phyloP scores from a whole-genome alignment of 2,329 filamentous ascomycete species.

The Cladobotryum mycophilum region DNA sequence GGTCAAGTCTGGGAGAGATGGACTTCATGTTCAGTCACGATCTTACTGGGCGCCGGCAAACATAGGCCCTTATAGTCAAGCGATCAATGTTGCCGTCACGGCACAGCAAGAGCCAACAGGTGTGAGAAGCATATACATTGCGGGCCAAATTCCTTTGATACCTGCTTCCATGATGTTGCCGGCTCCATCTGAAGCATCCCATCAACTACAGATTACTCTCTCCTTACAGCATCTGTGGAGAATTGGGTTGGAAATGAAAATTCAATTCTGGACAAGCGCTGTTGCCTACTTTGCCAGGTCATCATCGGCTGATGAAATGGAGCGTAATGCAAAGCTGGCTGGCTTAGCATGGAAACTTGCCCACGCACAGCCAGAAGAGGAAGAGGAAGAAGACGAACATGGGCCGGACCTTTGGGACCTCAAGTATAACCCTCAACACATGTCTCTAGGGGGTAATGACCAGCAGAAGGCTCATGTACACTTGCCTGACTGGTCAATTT shows the following conservation, averaged over 20 bases:
- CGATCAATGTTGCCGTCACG: constrained; percentile 49
- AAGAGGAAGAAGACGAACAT: constrained; percentile 16
- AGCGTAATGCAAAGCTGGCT: constrained; percentile 35
- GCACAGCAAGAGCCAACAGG: constrained; percentile 13
- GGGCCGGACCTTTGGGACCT: constrained; percentile 64
- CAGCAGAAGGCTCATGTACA: constrained; percentile 17
- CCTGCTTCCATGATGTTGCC: constrained; percentile 70
- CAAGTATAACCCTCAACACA: constrained; percentile 49
- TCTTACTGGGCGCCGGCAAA: constrained; percentile 98
- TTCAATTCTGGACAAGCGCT: constrained; percentile 68
- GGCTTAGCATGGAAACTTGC: constrained; percentile 42
- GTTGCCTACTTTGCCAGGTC: constrained; percentile 63
- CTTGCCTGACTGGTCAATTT: constrained; percentile 47
- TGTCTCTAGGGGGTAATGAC: constrained; percentile 31
- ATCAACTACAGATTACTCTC: constrained; percentile 57
- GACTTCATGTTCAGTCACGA: constrained; percentile 82
- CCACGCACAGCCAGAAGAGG: constrained; percentile 33
- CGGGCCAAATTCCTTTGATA: constrained; percentile 85
- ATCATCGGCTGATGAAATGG: constrained; percentile 21
- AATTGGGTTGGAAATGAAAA: constrained; percentile 64
- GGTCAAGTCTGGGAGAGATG: constrained; percentile 38
- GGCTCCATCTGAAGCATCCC: constrained; percentile 28
- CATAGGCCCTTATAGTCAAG: constrained; percentile 95
- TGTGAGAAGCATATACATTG: constrained; percentile 54
- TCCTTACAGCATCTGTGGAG: constrained; percentile 87